These are phyloP conservation scores for Psilocybe subaeruginosa DNA, from an alignment of 768 basidiomycete genomes.

Conservation along the genomic window DNA sequence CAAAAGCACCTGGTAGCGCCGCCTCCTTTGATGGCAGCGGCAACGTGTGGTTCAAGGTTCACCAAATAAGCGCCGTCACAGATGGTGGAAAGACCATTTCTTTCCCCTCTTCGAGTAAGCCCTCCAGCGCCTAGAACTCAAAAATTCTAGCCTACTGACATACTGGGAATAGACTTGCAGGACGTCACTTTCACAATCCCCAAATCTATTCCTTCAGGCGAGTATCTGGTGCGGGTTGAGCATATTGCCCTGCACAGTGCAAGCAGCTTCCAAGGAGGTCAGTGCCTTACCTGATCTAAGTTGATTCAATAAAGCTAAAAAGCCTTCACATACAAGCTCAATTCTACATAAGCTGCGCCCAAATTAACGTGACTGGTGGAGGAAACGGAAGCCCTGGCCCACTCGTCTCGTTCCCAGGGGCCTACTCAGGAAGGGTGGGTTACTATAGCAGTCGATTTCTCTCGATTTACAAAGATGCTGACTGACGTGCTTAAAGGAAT, in stretches of 20 bases:
- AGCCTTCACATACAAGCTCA: conserved; percentile 24
- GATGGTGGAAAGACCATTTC: conserved; percentile 40
- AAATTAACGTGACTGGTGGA: conserved; percentile 43
- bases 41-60: conserved; percentile 47
- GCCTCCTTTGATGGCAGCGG: conserved; percentile 42
- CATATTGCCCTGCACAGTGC: conserved; percentile 8
- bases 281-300: background rate
- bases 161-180: conserved; percentile 21
- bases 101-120: conserved; percentile 38
- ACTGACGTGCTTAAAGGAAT: conserved; percentile 10
- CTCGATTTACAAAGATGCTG: background rate
- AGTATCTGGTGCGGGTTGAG: conserved; percentile 27
- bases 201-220: conserved; percentile 35
- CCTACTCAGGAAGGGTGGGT: conserved; percentile 22
- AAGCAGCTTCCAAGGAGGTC: conserved; percentile 6
- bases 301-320: background rate
- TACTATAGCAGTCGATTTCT: background rate
- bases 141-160: background rate
- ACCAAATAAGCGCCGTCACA: conserved; percentile 43
- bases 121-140: background rate
- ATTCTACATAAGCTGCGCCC: conserved; percentile 42
- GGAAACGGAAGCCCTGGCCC: conserved; percentile 30
- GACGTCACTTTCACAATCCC: conserved; percentile 40
- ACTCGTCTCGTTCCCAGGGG: conserved; percentile 24
- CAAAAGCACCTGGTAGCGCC: conserved; percentile 39